Conservation (phyloP, 202 grass and related monocot genomes). For the Panicum hallii region DNA sequence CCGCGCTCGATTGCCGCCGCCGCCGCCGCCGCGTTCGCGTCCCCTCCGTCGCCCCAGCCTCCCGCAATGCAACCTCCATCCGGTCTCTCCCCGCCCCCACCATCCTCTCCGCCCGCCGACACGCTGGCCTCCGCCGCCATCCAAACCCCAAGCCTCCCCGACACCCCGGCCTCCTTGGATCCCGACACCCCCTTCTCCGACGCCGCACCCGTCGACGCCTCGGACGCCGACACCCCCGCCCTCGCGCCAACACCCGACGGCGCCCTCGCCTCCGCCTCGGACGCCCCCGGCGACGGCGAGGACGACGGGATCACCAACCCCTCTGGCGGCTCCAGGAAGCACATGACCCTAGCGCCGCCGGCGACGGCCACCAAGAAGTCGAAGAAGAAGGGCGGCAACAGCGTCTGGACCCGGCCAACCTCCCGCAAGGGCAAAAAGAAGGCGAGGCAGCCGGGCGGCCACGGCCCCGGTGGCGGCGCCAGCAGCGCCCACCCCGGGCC, state of each 20-base stretch:
- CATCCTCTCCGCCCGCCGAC: conserved; percentile 31
- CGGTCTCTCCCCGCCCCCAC: not conserved
- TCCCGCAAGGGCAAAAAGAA: conserved; percentile 96
- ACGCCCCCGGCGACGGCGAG: conserved; percentile 28
- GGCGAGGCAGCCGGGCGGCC: conserved; percentile 34
- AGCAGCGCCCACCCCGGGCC: conserved; percentile 32
- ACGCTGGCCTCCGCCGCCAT: conserved; percentile 41
- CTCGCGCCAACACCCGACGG: conserved; percentile 27
- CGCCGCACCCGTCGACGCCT: conserved; percentile 30
- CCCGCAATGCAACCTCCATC: conserved; percentile 12
- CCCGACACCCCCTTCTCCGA: conserved; percentile 50
- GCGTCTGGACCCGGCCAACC: conserved; percentile 76
- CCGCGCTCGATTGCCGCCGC: not conserved
- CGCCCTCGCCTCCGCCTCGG: conserved; percentile 1
- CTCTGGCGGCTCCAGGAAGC: conserved; percentile 46
- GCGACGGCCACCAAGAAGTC: conserved; percentile 66
- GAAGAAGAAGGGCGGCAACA: conserved; percentile 90
- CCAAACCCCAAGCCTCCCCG: conserved; percentile 43
- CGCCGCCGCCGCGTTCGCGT: not conserved
- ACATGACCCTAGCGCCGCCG: conserved; percentile 47
- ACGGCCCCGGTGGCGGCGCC: not conserved
- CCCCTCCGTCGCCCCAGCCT: not conserved
- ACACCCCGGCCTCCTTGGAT: conserved; percentile 36
- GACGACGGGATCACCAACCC: conserved; percentile 56
- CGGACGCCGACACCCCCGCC: conserved; percentile 38